Conservation (phyloP, 2,329 filamentous ascomycete genomes). For the Apiospora kogelbergensis region DNA sequence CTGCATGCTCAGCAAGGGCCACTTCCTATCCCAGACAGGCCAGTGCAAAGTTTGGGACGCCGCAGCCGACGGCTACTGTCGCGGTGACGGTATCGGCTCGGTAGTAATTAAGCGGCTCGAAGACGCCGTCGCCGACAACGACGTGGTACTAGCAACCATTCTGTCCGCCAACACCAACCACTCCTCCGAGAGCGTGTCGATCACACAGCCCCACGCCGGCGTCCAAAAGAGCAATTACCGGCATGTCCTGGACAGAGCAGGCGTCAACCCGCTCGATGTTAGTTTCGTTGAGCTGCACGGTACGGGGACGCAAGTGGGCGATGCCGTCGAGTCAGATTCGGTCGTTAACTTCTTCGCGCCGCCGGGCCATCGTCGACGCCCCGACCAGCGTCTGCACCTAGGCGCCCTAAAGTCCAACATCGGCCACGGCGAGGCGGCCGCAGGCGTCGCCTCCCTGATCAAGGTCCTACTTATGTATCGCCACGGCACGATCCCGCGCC, state of each 20-base stretch:
- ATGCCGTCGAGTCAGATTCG: slow-evolving; percentile 63
- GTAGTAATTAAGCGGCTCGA: slow-evolving; percentile 49
- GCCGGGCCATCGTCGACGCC: slow-evolving; percentile 18
- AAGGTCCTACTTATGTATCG: slow-evolving; percentile 47
- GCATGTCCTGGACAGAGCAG: slow-evolving; percentile 55
- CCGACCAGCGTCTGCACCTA: slow-evolving; percentile 40
- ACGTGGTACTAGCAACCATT: slow-evolving; percentile 44
- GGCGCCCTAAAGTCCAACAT: slow-evolving; percentile 50
- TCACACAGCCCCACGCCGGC: slow-evolving; percentile 47
- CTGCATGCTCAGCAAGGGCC: no score
- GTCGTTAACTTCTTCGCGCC: slow-evolving; percentile 61
- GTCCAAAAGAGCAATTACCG: slow-evolving; percentile 62
- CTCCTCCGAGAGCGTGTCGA: slow-evolving; percentile 41
- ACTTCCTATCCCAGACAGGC: no score
- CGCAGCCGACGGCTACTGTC: no score
- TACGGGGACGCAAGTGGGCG: slow-evolving; percentile 70
- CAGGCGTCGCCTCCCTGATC: slow-evolving; percentile 38
- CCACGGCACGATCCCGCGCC: slow-evolving; percentile 40
- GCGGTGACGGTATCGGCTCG: slow-evolving; percentile 19
- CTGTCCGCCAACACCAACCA: slow-evolving; percentile 48
- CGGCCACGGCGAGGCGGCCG: slow-evolving; percentile 46
- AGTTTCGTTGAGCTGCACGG: slow-evolving; percentile 70
- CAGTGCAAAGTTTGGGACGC: no score
- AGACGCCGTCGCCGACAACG: slow-evolving; percentile 37
- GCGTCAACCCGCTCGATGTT: slow-evolving; percentile 54